Evolutionary conservation across 148 eudicot genomes (phyloP).

Genomic region (Vaccinium myrtillus): DNA sequence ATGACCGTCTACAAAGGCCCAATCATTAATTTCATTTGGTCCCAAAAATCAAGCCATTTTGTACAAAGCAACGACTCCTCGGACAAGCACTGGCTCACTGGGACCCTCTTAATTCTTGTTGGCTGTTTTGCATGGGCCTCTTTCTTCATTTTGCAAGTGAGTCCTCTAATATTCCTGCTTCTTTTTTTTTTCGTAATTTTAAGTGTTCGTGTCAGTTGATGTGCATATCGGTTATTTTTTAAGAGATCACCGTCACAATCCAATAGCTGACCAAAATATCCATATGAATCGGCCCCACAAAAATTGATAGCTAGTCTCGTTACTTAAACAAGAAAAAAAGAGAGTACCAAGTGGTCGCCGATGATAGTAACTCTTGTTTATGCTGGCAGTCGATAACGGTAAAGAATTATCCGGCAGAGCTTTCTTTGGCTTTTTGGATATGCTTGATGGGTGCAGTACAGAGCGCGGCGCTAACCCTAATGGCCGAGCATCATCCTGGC

Average conservation of each 20-base stretch:
- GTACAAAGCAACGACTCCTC: constrained; percentile 12
- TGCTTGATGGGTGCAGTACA: constrained; percentile 51
- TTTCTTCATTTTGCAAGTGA: constrained; percentile 65
- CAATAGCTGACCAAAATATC: too few relatives aligned
- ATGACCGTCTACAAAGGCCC: constrained; percentile 66
- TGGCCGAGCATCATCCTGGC: constrained; percentile 38
- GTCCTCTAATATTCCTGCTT: neutral
- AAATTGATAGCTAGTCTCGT: too few relatives aligned
- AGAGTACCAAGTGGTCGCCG: neutral
- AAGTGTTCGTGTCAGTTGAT: neutral
- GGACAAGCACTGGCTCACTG: constrained; percentile 51
- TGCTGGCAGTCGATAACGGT: constrained; percentile 47
- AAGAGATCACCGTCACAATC: too few relatives aligned
- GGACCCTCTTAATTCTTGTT: constrained; percentile 49
- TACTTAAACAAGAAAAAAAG: too few relatives aligned
- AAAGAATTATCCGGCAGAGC: constrained; percentile 50
- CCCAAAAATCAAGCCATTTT: constrained; percentile 20
- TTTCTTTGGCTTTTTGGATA: constrained; percentile 51
- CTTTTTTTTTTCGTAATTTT: neutral
- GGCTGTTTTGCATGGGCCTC: constrained; percentile 57
- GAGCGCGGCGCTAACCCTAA: constrained; percentile 47
- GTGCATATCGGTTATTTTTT: neutral
- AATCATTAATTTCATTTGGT: constrained; percentile 37
- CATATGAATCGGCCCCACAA: too few relatives aligned
- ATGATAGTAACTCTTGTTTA: too few relatives aligned